Evolutionary conservation across 2,329 filamentous ascomycete genomes (phyloP), one percentile per base, ranked within the genome.

Genomic region (Tolypocladium album): DNA sequence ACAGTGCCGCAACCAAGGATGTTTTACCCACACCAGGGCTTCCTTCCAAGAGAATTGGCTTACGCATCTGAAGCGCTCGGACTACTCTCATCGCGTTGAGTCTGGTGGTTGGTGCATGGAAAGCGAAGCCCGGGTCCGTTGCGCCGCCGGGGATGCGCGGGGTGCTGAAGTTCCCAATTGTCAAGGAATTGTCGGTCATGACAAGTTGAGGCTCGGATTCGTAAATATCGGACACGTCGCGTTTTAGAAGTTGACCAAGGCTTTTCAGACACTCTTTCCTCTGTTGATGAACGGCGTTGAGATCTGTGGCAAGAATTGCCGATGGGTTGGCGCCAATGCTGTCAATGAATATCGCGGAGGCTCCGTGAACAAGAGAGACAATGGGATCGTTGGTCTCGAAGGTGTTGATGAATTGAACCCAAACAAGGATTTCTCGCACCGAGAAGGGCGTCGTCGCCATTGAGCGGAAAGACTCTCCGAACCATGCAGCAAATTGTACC

Each of bases 21-120:
- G 94, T 99, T 77, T 99, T 99, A 60, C 94, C 94, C 27, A 99
- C 94, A 70, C 94, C 94, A n/a, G 94, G 94, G 67, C 90, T 97
- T 42, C 95, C 94, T 76, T 99, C 94, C 3, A 99, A 82, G 8
- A 99, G 80, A 59, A 99, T 93, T 3, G 94, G 93, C 70, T 97
- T 97, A 58, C 85, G 81, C 59, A 96, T 85, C 68, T 96, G 92
- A 62, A 99, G 78, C 17, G 93, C 95, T 63, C 94, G 87, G 59
- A 95, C 83, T 39, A 99, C 88, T 70, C 94, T 84, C 85, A 97
- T 93, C 0, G 89, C 88, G 69, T 99, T 99, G 57, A 88, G 81
- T 61, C 88, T 87, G 1, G 94, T 97, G 0, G 94, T 99, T 0
- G 91, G 91, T 1, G 94, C 92, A 65, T 91, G 85, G 66, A 99